Conservation (phyloP, 805 yeast genomes). For the Clavispora carvajalis region DNA sequence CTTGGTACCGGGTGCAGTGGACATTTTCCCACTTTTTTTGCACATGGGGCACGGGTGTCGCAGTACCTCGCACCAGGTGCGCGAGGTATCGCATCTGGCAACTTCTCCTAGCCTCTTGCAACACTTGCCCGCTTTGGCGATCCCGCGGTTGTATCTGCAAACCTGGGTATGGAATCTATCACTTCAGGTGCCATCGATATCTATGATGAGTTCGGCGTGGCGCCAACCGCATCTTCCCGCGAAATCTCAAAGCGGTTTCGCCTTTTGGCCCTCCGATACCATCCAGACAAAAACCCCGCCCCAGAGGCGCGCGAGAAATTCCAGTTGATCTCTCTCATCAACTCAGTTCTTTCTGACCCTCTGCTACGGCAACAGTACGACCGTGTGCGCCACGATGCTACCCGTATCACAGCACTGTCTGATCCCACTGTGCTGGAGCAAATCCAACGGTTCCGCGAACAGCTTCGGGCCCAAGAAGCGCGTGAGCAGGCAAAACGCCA, state of each 20-base stretch:
- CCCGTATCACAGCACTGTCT: background rate
- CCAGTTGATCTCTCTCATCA: slow-evolving; percentile 24
- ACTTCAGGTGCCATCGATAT: slow-evolving; percentile 24
- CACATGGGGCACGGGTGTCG: slow-evolving; percentile 8
- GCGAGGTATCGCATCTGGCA: too few relatives aligned
- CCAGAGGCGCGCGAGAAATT: slow-evolving; percentile 24
- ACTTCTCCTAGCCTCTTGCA: too few relatives aligned
- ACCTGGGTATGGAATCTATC: slow-evolving; percentile 14
- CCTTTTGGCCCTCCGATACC: slow-evolving; percentile 29
- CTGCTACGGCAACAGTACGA: slow-evolving; percentile 26
- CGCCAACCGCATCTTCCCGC: slow-evolving; percentile 15
- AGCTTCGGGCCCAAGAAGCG: slow-evolving; percentile 18
- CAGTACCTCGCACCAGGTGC: too few relatives aligned
- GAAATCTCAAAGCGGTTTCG: slow-evolving; percentile 30
- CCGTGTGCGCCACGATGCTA: slow-evolving; percentile 17
- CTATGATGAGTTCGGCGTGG: slow-evolving; percentile 42
- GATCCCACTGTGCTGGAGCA: slow-evolving; percentile 14
- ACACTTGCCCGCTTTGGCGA: too few relatives aligned
- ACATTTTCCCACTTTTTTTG: slow-evolving; percentile 1
- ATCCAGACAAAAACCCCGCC: slow-evolving; percentile 36
- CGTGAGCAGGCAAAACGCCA: slow-evolving; percentile 8
- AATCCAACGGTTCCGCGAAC: slow-evolving; percentile 23
- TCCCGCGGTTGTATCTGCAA: too few relatives aligned
- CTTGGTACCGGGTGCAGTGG: background rate
- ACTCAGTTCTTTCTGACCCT: slow-evolving; percentile 27